Evolutionary conservation across 2,329 filamentous ascomycete genomes (phyloP).

Genomic region (Penicillium crustosum): DNA sequence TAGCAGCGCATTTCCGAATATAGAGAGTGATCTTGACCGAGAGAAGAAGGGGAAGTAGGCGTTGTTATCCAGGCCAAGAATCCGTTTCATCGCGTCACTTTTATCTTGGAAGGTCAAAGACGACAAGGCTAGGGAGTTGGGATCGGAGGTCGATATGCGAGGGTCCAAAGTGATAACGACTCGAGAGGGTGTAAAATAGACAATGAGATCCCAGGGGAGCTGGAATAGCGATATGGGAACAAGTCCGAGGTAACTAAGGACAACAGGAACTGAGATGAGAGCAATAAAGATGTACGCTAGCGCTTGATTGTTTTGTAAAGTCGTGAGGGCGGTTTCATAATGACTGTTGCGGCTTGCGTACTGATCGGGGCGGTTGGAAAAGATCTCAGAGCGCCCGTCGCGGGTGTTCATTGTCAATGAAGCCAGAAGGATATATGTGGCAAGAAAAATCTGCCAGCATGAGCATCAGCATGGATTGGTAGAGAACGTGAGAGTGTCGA

Average conservation of each 20-base stretch:
- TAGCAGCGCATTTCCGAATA: conserved; percentile 50
- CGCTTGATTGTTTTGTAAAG: conserved; percentile 29
- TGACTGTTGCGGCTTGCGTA: conserved; percentile 27
- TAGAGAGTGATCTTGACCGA: conserved; percentile 56
- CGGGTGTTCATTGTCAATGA: conserved; percentile 39
- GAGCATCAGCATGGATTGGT: conserved; percentile 2
- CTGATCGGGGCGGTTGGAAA: conserved; percentile 30
- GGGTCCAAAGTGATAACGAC: conserved; percentile 51
- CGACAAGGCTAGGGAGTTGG: conserved; percentile 43
- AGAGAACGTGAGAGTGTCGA: neutral
- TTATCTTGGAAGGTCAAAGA: conserved; percentile 52
- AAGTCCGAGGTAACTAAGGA: conserved; percentile 33
- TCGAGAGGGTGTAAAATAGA: conserved; percentile 42
- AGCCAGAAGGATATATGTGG: conserved; percentile 19
- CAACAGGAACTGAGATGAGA: conserved; percentile 29
- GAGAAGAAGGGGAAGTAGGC: conserved; percentile 60
- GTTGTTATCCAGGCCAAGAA: conserved; percentile 61
- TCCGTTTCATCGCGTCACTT: conserved; percentile 62
- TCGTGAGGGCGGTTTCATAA: conserved; percentile 35
- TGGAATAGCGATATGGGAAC: conserved; percentile 32
- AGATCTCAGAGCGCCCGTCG: conserved; percentile 32
- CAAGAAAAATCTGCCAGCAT: conserved; percentile 23
- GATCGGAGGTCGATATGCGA: conserved; percentile 45
- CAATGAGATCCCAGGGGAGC: conserved; percentile 40
- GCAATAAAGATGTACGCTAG: conserved; percentile 33